Evolutionary conservation across 805 yeast genomes (phyloP), one percentile per base, ranked within the genome.

Genomic region (Henningerozyma blattae): DNA sequence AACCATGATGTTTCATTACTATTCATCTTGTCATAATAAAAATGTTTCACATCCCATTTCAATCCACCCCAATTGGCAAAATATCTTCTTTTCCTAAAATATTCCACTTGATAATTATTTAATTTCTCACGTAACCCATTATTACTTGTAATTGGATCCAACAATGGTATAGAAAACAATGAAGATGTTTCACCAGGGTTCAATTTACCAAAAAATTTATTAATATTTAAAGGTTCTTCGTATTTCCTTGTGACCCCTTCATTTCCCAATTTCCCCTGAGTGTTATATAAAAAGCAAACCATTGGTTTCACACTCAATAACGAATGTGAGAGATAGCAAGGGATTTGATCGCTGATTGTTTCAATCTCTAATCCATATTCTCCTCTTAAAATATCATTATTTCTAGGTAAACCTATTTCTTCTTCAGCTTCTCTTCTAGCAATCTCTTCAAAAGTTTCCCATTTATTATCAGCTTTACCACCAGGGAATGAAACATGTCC

Each of bases 401-500:
- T 56, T 13, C 65, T 54, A 9, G 69, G 67, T 16, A 84, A 52
- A 0, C 95, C 95, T 32, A 87, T 82, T 52, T 87, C 97, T 51
- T 87, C 97, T 36, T 67, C 70, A 40, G 86, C 75, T 54, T 87
- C 97, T 22, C 97, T 62, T 38, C 93, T 63, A 0, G 95, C 79
- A 27, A 79, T 77, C 29, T 70, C 68, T 67, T 79, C 77, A 37
- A 81, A 83, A 12, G 68, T 56, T 45, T 84, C 85, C 15, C 69
- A 61, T 0, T 68, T 73, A 28, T 44, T 50, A 53, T 87, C 96
- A 4, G 94, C 86, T 49, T 79, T 83, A 7, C 96, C 97, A 3
- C 97, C 97, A 4, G 97, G 97, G 7, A 87, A 63, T 2, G 95
- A 84, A 5, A 82, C 81, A 53, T 87, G 95, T 4, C 96, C 95